Percentiles rank a stretch among this genome's conserved stretches.
These are phyloP conservation scores for Acrocalymma vagum DNA, from an alignment of 2,329 filamentous ascomycete genomes.

Conservation along the genomic window DNA sequence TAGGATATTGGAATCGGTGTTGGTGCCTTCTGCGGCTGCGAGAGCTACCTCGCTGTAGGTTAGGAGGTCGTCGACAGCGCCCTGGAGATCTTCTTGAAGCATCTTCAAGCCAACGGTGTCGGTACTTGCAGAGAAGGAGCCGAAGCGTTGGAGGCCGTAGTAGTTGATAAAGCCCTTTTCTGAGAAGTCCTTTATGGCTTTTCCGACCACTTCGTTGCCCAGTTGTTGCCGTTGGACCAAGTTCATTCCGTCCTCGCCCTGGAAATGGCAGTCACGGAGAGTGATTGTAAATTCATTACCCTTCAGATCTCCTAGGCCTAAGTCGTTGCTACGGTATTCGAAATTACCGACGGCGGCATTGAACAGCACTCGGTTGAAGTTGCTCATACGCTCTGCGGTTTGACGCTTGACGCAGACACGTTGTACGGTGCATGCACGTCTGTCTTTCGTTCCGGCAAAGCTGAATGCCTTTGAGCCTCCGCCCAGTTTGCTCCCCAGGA, in stretches of 20 bases:
- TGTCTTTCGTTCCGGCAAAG: constrained; percentile 92
- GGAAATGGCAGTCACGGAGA: constrained; percentile 81
- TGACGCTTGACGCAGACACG: constrained; percentile 74
- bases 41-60: constrained; percentile 73
- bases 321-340: constrained; percentile 73
- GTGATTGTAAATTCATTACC: constrained; percentile 96
- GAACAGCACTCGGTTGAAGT: constrained; percentile 68
- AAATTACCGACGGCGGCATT: constrained; percentile 79
- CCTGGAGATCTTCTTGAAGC: constrained; percentile 80
- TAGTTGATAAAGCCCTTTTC: constrained; percentile 93
- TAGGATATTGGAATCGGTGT: constrained; percentile 50
- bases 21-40: constrained; percentile 57
- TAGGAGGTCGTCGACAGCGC: constrained; percentile 80
- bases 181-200: constrained; percentile 72
- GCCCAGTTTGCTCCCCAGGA: constrained; percentile 77
- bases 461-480: constrained; percentile 73
- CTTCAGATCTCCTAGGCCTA: constrained; percentile 82
- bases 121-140: constrained; percentile 85
- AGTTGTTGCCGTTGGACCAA: constrained; percentile 54
- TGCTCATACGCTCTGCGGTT: constrained; percentile 69
- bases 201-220: constrained; percentile 59
- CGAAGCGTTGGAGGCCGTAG: constrained; percentile 96
- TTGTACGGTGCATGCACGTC: constrained; percentile 85
- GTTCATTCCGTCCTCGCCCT: constrained; percentile 49
- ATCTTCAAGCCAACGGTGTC: constrained; percentile 87